Percentiles rank a stretch among this genome's conserved stretches.
phyloP scores from a whole-genome alignment of 495 filamentous ascomycete genomes.

The Astrocystis sublimbata region DNA sequence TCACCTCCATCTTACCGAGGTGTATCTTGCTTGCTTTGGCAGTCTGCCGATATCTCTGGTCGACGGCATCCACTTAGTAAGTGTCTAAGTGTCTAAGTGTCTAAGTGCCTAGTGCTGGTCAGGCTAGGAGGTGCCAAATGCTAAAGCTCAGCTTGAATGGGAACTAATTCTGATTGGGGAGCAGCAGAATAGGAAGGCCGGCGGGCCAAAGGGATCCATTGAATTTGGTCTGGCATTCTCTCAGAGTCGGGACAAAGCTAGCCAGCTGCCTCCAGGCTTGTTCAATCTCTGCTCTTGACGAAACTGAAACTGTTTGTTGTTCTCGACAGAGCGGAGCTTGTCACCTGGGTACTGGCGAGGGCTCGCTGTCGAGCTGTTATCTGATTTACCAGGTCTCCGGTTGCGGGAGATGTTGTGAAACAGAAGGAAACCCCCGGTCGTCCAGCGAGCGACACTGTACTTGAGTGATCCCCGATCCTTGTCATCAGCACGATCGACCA shows the following conservation, averaged over 20 bases:
- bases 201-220: background rate
- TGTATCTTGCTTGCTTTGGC: too few species aligned
- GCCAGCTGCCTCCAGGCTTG: background rate
- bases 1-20: too few species aligned
- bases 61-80: conserved; percentile 4
- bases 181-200: background rate
- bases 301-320: too few species aligned
- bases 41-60: background rate
- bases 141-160: background rate
- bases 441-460: background rate
- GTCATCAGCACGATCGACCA: too few species aligned
- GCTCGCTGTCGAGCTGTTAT: background rate
- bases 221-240: background rate
- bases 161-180: conserved; percentile 1
- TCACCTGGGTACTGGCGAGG: too few species aligned
- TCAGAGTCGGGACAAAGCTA: too few species aligned
- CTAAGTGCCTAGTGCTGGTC: background rate
- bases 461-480: background rate
- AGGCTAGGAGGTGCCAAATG: background rate
- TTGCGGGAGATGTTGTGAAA: background rate
- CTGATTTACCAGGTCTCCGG: background rate
- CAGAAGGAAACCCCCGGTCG: background rate
- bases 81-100: background rate
- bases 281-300: background rate
- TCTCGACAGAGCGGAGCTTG: too few species aligned